Percentiles rank a stretch among this genome's conserved stretches.
These are phyloP conservation scores for Pelargonium citronellum DNA, from an alignment of 441 rosid species.

Conservation along the genomic window DNA sequence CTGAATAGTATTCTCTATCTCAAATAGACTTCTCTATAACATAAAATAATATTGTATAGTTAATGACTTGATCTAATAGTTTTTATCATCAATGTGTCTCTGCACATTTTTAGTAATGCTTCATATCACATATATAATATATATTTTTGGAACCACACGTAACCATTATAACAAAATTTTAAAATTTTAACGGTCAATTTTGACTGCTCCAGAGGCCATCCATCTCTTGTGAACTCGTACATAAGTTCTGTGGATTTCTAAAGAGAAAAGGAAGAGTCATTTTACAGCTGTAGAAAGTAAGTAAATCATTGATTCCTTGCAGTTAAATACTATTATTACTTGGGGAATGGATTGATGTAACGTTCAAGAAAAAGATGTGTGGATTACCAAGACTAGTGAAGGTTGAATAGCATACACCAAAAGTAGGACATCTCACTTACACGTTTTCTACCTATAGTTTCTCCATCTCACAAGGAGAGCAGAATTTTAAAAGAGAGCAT, in stretches of 20 bases:
- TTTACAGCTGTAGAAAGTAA: background rate
- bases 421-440: constrained; percentile 12
- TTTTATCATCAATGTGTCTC: background rate
- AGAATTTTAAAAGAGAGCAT: constrained; percentile 21
- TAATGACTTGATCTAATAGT: too few species aligned
- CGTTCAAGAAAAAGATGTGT: background rate
- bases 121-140: background rate
- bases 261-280: background rate
- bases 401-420: constrained; percentile 1
- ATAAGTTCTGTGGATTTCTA: background rate
- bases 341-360: background rate
- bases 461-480: background rate
- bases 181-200: background rate
- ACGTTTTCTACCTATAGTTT: constrained; percentile 1
- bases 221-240: background rate
- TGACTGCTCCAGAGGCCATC: background rate
- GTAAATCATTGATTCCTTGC: background rate
- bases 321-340: background rate
- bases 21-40: background rate
- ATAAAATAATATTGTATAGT: background rate
- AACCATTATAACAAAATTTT: background rate
- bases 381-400: background rate
- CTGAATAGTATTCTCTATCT: background rate
- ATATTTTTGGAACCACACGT: background rate
- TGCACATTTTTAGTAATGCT: background rate